Evolutionary conservation across 202 grass and related monocot species (phyloP).

Genomic region (Carex arenaria): DNA sequence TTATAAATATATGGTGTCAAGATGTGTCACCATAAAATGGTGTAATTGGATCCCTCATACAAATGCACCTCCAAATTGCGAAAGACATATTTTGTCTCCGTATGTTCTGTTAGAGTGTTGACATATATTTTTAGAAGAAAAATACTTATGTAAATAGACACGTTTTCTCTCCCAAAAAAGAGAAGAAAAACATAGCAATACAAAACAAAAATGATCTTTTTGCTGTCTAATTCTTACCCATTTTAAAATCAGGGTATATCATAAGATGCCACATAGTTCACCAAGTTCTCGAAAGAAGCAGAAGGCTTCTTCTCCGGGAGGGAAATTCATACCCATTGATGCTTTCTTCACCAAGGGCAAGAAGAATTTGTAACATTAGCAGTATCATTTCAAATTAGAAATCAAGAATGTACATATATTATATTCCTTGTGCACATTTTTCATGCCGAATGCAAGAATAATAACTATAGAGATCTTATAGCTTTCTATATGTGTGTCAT

Average conservation of each 20-base stretch:
- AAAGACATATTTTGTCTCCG: neutral
- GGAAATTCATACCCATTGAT: conserved; percentile 77
- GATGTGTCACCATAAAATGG: too few relatives aligned
- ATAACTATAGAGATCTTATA: neutral
- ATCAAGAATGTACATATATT: neutral
- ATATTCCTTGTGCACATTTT: neutral
- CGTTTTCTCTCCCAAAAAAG: neutral
- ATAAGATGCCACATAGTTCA: conserved; percentile 23
- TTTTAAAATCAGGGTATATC: conserved; percentile 32
- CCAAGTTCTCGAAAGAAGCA: conserved; percentile 51
- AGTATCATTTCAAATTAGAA: neutral
- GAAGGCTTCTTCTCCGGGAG: conserved; percentile 48
- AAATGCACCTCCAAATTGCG: neutral
- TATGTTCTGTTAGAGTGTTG: neutral
- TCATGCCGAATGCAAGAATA: neutral
- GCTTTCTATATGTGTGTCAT: neutral
- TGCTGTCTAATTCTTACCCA: neutral
- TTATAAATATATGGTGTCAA: too few relatives aligned
- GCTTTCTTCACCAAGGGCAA: conserved; percentile 61
- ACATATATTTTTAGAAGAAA: neutral
- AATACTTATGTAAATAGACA: neutral
- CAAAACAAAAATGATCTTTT: neutral
- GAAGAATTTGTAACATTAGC: conserved; percentile 27
- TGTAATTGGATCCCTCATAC: too few relatives aligned
- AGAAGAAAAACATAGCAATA: neutral